Evolutionary conservation across 768 basidiomycete species (phyloP).

Genomic region (Lentinula detonsa): DNA sequence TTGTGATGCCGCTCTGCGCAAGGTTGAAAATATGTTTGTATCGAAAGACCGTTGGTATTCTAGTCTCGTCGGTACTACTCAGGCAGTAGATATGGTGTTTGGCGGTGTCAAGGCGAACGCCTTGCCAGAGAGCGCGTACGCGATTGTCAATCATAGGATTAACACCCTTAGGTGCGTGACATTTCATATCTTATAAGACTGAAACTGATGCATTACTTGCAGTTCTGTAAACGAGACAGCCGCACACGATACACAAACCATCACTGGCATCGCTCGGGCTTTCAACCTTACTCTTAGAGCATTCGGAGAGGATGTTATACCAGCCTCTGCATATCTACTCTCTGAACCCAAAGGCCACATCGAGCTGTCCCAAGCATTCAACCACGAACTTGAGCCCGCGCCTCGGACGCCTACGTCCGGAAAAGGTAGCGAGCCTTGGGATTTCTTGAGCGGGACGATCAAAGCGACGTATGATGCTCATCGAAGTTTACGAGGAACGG

Average conservation of each 20-base stretch:
- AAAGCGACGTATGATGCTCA: constrained; percentile 30
- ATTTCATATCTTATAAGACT: too few species aligned
- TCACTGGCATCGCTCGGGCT: constrained; percentile 26
- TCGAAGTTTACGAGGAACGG: constrained; percentile 7
- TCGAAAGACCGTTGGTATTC: constrained; percentile 13
- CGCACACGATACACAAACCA: constrained; percentile 20
- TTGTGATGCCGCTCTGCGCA: constrained; percentile 32
- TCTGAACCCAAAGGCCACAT: neutral
- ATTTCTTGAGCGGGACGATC: constrained; percentile 36
- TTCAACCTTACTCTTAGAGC: constrained; percentile 35
- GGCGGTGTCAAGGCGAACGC: constrained; percentile 50
- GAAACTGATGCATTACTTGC: neutral
- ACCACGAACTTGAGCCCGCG: constrained; percentile 40
- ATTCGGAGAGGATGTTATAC: constrained; percentile 25
- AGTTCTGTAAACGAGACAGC: constrained; percentile 30
- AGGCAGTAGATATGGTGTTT: constrained; percentile 46
- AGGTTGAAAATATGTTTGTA: constrained; percentile 28
- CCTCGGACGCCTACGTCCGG: constrained; percentile 31
- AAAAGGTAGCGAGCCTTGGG: constrained; percentile 18
- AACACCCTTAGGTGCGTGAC: constrained; percentile 28
- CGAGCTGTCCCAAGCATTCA: constrained; percentile 22
- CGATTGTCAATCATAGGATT: constrained; percentile 47
- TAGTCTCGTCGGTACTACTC: constrained; percentile 42
- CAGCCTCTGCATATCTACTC: constrained; percentile 17
- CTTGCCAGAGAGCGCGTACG: constrained; percentile 48